These are phyloP conservation scores for Fusarium pilosicola DNA, from an alignment of 2,329 filamentous ascomycete genomes.

Conservation along the genomic window DNA sequence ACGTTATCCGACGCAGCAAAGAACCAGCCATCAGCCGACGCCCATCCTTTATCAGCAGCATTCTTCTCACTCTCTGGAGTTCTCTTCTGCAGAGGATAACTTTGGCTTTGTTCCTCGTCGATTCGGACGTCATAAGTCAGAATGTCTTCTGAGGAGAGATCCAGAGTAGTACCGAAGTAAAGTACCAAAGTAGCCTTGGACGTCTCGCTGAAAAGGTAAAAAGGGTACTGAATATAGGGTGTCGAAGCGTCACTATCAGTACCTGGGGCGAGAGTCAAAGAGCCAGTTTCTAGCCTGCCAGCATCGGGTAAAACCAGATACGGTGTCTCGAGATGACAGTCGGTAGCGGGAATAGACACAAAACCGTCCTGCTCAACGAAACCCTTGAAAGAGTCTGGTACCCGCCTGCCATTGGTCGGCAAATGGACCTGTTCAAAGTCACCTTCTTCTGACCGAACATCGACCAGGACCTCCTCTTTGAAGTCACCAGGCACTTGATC, in stretches of 20 bases:
- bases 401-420: conserved; percentile 60
- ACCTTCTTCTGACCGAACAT: conserved; percentile 48
- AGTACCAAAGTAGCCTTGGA: neutral
- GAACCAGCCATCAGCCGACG: conserved; percentile 34
- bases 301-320: conserved; percentile 29
- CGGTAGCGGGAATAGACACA: conserved; percentile 46
- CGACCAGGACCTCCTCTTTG: conserved; percentile 37
- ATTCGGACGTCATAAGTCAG: conserved; percentile 18
- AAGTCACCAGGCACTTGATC: conserved; percentile 54
- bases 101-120: neutral
- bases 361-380: conserved; percentile 69
- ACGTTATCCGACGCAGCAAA: conserved; percentile 31
- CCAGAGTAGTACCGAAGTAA: conserved; percentile 26
- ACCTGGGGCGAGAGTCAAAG: conserved; percentile 4
- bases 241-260: accelerated
- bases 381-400: conserved; percentile 63
- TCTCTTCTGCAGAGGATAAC: conserved; percentile 4
- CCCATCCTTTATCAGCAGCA: conserved; percentile 27
- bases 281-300: conserved; percentile 22
- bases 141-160: conserved; percentile 18
- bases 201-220: conserved; percentile 19
- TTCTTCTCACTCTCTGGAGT: conserved; percentile 25
- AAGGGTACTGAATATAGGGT: conserved; percentile 5
- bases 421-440: conserved; percentile 61
- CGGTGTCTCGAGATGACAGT: neutral